phyloP scores from a whole-genome alignment of 441 rosid species.

The Croton setiger region DNA sequence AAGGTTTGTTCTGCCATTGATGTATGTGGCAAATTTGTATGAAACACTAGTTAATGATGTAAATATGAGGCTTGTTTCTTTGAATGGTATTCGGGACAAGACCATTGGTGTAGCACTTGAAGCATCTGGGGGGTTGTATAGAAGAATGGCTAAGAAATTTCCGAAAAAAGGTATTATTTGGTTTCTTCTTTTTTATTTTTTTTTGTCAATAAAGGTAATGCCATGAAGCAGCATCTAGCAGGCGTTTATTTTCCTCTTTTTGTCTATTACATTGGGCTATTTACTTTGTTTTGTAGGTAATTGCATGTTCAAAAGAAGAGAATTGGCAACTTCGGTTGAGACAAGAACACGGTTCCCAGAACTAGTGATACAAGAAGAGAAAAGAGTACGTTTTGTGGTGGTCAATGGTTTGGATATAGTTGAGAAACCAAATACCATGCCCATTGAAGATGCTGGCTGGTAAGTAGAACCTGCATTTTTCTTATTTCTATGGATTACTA shows the following conservation, averaged over 20 bases:
- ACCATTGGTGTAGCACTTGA: conserved; percentile 88
- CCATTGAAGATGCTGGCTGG: conserved; percentile 85
- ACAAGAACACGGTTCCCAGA: conserved; percentile 92
- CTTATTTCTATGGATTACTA: background rate
- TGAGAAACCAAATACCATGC: conserved; percentile 64
- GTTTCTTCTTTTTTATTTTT: background rate
- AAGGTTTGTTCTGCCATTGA: conserved; percentile 66
- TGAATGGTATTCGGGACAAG: conserved; percentile 77
- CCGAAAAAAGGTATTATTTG: conserved; percentile 70
- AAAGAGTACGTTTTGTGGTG: conserved; percentile 91
- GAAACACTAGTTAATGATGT: conserved; percentile 75
- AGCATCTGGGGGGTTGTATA: conserved; percentile 94
- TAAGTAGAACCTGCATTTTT: conserved; percentile 27
- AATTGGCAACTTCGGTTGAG: conserved; percentile 88
- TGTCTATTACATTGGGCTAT: background rate
- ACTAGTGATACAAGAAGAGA: conserved; percentile 91
- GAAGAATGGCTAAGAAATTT: conserved; percentile 75
- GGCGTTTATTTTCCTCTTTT: background rate
- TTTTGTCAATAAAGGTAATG: background rate
- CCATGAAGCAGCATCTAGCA: background rate
- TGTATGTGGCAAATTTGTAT: conserved; percentile 94
- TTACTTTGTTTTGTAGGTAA: conserved; percentile 39
- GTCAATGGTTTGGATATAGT: conserved; percentile 90
- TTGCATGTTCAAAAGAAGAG: conserved; percentile 80
- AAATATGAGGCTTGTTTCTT: conserved; percentile 64